Conservation (phyloP, 345 rosid genomes). For the Gossypium mustelinum region DNA sequence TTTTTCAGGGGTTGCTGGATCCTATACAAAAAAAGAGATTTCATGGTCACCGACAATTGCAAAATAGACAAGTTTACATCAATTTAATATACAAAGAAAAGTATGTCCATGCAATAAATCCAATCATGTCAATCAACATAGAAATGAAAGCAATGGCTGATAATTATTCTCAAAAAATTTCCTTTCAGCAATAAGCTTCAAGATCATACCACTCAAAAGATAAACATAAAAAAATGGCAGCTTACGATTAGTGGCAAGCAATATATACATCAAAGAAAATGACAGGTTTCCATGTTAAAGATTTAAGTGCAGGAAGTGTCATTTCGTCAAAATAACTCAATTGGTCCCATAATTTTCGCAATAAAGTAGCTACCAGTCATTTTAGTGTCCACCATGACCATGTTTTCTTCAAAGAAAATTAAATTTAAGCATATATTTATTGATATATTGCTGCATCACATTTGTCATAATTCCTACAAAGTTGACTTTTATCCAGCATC, state of each 20-base stretch:
- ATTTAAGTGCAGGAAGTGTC: not conserved
- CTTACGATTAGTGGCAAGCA: not conserved
- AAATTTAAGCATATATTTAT: not conserved
- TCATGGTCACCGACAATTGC: not conserved
- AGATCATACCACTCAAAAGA: not conserved
- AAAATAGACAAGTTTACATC: not conserved
- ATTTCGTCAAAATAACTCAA: conserved; percentile 4
- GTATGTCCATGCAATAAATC: not conserved
- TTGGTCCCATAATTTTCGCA: not conserved
- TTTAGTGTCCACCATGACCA: not conserved
- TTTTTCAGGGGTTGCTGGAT: conserved; percentile 88
- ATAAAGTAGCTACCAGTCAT: not conserved
- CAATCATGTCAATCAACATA: not conserved
- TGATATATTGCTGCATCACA: conserved; percentile 1
- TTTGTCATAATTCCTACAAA: conserved; percentile 5
- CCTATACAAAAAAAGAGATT: conserved; percentile 37
- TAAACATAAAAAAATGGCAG: no score
- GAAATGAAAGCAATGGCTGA: not conserved
- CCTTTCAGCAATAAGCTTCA: conserved; percentile 5
- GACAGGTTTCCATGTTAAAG: not conserved
- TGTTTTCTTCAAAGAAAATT: not conserved
- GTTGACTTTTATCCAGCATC: not conserved
- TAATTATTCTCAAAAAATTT: not conserved
- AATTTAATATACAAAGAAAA: not conserved
- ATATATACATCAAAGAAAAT: not conserved